phyloP scores from a whole-genome alignment of 345 rosid genomes.

The Heritiera fomes region DNA sequence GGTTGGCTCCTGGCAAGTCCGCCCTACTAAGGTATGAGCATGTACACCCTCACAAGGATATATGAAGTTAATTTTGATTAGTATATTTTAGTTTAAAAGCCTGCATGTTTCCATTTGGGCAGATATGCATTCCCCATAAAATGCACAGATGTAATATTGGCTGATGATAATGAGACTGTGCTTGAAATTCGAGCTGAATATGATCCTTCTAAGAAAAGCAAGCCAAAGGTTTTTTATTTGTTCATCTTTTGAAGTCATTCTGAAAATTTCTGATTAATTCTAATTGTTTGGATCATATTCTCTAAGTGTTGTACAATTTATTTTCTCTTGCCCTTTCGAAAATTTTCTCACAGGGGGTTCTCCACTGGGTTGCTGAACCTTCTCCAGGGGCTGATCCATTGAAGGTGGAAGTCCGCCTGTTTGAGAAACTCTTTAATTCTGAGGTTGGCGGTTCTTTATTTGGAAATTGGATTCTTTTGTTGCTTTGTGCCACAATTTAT shows the following conservation, averaged over 20 bases:
- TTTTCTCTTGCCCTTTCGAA: neutral
- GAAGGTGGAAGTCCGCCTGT: slow-evolving; percentile 87
- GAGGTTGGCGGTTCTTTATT: slow-evolving; percentile 52
- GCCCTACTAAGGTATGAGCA: slow-evolving; percentile 68
- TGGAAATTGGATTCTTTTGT: neutral
- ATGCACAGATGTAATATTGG: slow-evolving; percentile 66
- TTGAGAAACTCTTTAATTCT: slow-evolving; percentile 77
- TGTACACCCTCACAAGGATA: neutral
- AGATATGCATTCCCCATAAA: slow-evolving; percentile 77
- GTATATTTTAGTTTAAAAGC: slow-evolving; percentile 13
- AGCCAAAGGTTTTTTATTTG: slow-evolving; percentile 75
- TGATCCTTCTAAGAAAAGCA: slow-evolving; percentile 79
- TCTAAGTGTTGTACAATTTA: neutral
- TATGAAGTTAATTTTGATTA: neutral
- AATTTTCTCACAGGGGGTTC: slow-evolving; percentile 64
- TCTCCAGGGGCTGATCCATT: slow-evolving; percentile 65
- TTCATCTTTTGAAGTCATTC: neutral
- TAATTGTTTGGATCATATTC: neutral
- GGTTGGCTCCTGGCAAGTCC: slow-evolving; percentile 96
- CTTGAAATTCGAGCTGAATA: slow-evolving; percentile 78
- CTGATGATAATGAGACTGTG: slow-evolving; percentile 74
- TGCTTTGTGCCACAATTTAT: neutral
- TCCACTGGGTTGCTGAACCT: slow-evolving; percentile 92
- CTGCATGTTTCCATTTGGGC: slow-evolving; percentile 12
- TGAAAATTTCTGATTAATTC: slow-evolving; percentile 11